Evolutionary conservation across 495 filamentous ascomycete genomes (phyloP), one percentile per base, ranked within the genome.

Genomic region (Neurospora intermedia): DNA sequence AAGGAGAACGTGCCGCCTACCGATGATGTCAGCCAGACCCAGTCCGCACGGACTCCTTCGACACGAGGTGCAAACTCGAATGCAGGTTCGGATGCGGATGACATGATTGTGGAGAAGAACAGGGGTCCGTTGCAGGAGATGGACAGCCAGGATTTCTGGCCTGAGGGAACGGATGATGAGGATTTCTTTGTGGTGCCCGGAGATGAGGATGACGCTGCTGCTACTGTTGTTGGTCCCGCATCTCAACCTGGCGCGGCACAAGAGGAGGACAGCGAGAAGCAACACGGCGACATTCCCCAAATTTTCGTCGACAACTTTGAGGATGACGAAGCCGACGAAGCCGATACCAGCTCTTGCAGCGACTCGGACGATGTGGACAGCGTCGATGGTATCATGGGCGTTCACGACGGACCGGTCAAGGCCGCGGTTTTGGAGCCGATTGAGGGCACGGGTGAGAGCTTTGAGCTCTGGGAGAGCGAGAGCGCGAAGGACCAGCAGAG

Each of bases 1-100:
- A 98, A 98, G 84, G 96, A 99, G 84, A 99, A 99, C 77, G 90
- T 96, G 20, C 92, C 95, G 7, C 92, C 93, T 2, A 77, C 83
- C n/a, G 89, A 88, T 71, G 86, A 88, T 85, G 76, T 88, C 71
- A 85, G 83, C 46, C 87, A 88, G 77, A 88, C 75, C 6, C 78
- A 77, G 23, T 59, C 77, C 71, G 20, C 76, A 54, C 48, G 78
- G 70, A 69, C 74, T 41, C 62, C 73, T 11, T 62, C 54, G 27
- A 66, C 54, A 66, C 54, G 54, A 66, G 72, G 71, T 6, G 73
- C 69, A 4, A 71, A 13, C 8, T 48, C 45, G 45, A 20, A 48
- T 23, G 72, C 72, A 20, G 46, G 74, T 48, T 73, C 72, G 11
- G 76, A 70, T 13, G 18, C 62, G 18, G 81, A 84, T 70, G 82